Evolutionary conservation across 352 stramenopile species (phyloP).

Genomic region (Globisporangium recalcitrans): DNA sequence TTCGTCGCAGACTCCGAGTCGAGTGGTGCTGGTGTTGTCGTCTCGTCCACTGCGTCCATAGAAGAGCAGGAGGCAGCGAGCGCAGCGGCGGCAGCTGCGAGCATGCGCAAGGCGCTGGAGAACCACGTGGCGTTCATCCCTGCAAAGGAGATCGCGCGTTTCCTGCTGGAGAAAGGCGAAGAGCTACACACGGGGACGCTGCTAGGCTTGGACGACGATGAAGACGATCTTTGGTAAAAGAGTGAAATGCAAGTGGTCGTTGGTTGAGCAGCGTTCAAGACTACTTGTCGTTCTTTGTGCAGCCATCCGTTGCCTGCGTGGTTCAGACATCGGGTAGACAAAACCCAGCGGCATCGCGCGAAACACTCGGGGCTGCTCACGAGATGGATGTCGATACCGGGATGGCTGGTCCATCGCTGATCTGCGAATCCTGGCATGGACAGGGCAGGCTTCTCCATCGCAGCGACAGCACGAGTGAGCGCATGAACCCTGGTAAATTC

Average conservation of each 20-base stretch:
- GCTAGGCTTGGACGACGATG: slow-evolving; percentile 16
- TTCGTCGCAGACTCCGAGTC: slow-evolving; percentile 15
- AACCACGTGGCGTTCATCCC: slow-evolving; percentile 72
- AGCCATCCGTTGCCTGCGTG: background rate
- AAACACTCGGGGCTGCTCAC: too few species aligned
- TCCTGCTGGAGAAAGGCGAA: slow-evolving; percentile 31
- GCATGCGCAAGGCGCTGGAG: slow-evolving; percentile 59
- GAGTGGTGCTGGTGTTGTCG: background rate
- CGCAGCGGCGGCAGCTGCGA: slow-evolving; percentile 9
- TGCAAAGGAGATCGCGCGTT: slow-evolving; percentile 35
- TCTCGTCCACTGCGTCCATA: slow-evolving; percentile 13
- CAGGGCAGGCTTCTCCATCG: background rate
- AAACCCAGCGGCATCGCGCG: too few species aligned
- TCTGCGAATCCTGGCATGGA: background rate
- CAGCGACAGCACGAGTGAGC: background rate
- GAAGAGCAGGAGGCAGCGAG: slow-evolving; percentile 28
- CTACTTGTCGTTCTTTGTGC: background rate
- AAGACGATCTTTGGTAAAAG: slow-evolving; percentile 16
- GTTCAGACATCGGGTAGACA: too few species aligned
- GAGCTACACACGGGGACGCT: slow-evolving; percentile 36
- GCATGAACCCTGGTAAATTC: too few species aligned
- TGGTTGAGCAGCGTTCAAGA: background rate
- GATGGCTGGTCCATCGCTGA: background rate
- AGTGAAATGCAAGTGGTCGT: background rate
- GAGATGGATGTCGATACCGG: too few species aligned